Evolutionary conservation across 2,329 filamentous ascomycete genomes (phyloP).

Genomic region (Fusarium goolgardi): DNA sequence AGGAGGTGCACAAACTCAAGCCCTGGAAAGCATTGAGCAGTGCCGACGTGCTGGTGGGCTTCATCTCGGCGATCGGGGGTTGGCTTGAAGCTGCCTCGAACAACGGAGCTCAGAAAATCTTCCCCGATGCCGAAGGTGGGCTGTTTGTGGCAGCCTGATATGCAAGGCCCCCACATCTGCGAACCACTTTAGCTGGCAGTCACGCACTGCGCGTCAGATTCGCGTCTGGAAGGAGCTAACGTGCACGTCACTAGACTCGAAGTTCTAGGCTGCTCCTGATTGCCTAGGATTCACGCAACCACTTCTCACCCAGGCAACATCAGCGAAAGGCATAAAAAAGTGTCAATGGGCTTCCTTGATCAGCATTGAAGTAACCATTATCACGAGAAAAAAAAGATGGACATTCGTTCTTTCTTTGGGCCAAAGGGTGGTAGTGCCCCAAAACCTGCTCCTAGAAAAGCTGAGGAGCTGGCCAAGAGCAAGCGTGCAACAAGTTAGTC

Average conservation of each 20-base stretch:
- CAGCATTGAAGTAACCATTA: slow-evolving; percentile 10
- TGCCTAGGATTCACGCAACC: slow-evolving; percentile 38
- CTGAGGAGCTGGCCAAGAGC: slow-evolving; percentile 58
- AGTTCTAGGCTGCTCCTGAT: slow-evolving; percentile 47
- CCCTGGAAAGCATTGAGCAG: slow-evolving; percentile 64
- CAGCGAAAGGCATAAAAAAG: slow-evolving; percentile 42
- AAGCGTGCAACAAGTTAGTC: slow-evolving; percentile 59
- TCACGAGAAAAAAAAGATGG: slow-evolving; percentile 63
- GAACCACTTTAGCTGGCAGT: slow-evolving; percentile 51
- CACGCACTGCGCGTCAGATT: slow-evolving; percentile 60
- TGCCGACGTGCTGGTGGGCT: slow-evolving; percentile 56
- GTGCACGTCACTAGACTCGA: slow-evolving; percentile 51
- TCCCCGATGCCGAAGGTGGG: slow-evolving; percentile 32
- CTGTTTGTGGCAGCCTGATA: slow-evolving; percentile 36
- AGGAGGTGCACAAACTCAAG: slow-evolving; percentile 59
- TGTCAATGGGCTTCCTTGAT: slow-evolving; percentile 5
- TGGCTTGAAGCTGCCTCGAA: slow-evolving; percentile 43
- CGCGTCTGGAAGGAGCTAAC: slow-evolving; percentile 51
- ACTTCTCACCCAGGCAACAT: slow-evolving; percentile 40
- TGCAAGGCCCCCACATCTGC: slow-evolving; percentile 24
- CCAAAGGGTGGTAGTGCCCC: slow-evolving; percentile 73
- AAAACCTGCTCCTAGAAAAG: slow-evolving; percentile 60
- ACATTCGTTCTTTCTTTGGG: slow-evolving; percentile 93
- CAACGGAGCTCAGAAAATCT: slow-evolving; percentile 52
- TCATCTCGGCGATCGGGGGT: slow-evolving; percentile 57